Conservation (phyloP, 768 basidiomycete genomes). For the Agaricus bisporus region DNA sequence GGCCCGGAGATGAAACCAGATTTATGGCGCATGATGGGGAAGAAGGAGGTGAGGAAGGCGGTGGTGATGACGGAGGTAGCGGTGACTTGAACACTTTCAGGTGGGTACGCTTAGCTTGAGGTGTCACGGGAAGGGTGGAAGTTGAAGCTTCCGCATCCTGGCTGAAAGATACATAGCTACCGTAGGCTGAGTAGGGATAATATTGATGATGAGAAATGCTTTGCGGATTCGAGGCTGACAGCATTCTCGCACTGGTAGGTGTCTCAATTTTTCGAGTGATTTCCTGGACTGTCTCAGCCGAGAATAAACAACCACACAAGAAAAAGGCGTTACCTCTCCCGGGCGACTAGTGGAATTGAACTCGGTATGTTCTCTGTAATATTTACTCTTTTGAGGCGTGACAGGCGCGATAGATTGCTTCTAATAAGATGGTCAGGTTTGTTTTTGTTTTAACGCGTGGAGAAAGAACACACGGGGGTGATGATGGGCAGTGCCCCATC, state of each 20-base stretch:
- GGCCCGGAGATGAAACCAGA: slow-evolving; percentile 80
- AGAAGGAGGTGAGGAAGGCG: slow-evolving; percentile 47
- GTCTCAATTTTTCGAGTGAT: slow-evolving; percentile 35
- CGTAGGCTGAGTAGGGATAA: slow-evolving; percentile 33
- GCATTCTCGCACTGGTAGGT: slow-evolving; percentile 35
- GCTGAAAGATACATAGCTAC: slow-evolving; percentile 29
- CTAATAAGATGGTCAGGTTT: not conserved
- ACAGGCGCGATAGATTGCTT: slow-evolving; percentile 27
- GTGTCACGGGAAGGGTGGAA: slow-evolving; percentile 42
- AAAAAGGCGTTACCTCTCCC: slow-evolving; percentile 21
- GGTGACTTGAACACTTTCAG: slow-evolving; percentile 34
- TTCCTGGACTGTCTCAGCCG: slow-evolving; percentile 18
- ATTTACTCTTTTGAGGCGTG: slow-evolving; percentile 55
- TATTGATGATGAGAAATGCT: slow-evolving; percentile 30
- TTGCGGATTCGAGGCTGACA: slow-evolving; percentile 21
- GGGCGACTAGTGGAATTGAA: slow-evolving; percentile 21
- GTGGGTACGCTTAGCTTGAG: slow-evolving; percentile 35
- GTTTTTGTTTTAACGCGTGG: slow-evolving; percentile 19
- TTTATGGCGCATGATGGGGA: slow-evolving; percentile 47
- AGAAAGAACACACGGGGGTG: slow-evolving; percentile 15
- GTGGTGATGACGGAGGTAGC: slow-evolving; percentile 56
- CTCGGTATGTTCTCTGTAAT: slow-evolving; percentile 53
- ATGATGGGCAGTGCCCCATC: not conserved
- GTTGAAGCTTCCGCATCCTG: slow-evolving; percentile 23
- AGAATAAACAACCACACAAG: slow-evolving; percentile 14